Conservation (phyloP, 768 basidiomycete genomes). For the Kwoniella newhampshirensis region DNA sequence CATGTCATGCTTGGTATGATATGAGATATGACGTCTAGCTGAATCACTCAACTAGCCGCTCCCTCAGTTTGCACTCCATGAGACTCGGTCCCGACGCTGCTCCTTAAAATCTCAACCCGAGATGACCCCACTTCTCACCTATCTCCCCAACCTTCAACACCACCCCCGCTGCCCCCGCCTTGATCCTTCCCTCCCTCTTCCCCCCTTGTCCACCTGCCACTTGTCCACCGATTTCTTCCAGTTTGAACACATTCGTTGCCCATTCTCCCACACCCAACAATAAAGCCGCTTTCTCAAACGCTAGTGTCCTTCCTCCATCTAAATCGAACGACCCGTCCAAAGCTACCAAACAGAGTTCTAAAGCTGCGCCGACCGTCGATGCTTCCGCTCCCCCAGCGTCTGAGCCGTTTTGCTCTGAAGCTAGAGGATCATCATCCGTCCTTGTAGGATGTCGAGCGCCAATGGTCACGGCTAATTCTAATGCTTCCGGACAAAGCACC, state of each 20-base stretch:
- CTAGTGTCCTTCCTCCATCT: slow-evolving; percentile 72
- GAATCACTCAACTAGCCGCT: no score
- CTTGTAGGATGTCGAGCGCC: slow-evolving; percentile 59
- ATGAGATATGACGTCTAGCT: background rate
- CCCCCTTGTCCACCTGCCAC: slow-evolving; percentile 67
- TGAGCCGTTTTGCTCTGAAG: slow-evolving; percentile 6
- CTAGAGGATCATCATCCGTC: slow-evolving; percentile 43
- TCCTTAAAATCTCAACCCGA: slow-evolving; percentile 52
- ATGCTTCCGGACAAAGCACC: slow-evolving; percentile 73
- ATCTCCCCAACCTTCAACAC: slow-evolving; percentile 76
- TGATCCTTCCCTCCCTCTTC: slow-evolving; percentile 60
- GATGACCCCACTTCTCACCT: slow-evolving; percentile 67
- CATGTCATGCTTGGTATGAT: slow-evolving; percentile 2
- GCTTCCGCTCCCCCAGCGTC: slow-evolving; percentile 64
- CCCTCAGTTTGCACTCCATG: no score
- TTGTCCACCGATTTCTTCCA: slow-evolving; percentile 64
- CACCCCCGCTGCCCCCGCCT: slow-evolving; percentile 73
- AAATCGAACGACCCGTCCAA: slow-evolving; percentile 72
- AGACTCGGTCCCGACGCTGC: no score
- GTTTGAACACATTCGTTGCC: slow-evolving; percentile 67
- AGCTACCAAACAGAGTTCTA: slow-evolving; percentile 75
- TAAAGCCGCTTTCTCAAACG: slow-evolving; percentile 71
- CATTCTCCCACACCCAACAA: slow-evolving; percentile 75
- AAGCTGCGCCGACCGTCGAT: slow-evolving; percentile 67
- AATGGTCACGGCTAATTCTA: slow-evolving; percentile 79